Percentiles rank a stretch among this genome's conserved stretches.
phyloP scores from a whole-genome alignment of 139 green algal species.

The Yamagishiella unicocca region DNA sequence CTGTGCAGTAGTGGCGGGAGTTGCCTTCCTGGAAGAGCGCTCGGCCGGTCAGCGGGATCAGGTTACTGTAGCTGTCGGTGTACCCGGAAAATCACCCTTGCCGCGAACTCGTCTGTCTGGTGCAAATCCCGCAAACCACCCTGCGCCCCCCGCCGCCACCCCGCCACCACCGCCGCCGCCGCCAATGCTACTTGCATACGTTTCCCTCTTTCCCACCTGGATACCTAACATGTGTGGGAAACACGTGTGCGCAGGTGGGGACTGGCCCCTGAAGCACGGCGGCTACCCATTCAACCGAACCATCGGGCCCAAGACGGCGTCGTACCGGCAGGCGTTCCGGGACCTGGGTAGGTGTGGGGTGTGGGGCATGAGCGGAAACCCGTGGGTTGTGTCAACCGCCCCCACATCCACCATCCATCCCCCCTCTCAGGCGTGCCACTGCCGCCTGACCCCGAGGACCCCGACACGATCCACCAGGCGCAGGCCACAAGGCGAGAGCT shows the following conservation, averaged over 20 bases:
- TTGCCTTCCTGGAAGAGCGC: too few relatives aligned
- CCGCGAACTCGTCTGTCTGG: too few relatives aligned
- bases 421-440: conserved; percentile 19
- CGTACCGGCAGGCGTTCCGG: conserved; percentile 3
- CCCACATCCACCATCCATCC: background rate
- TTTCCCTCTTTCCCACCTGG: too few relatives aligned
- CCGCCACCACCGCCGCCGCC: too few relatives aligned
- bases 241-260: background rate
- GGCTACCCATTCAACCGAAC: conserved; percentile 11
- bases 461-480: background rate
- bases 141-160: too few relatives aligned
- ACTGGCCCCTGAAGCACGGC: background rate
- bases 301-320: background rate
- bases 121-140: too few relatives aligned
- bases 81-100: too few relatives aligned
- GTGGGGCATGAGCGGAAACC: background rate
- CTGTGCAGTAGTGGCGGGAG: too few relatives aligned
- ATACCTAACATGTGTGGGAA: too few relatives aligned
- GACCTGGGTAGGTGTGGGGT: conserved; percentile 17
- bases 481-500: background rate
- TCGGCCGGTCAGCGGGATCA: too few relatives aligned
- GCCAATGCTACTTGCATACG: too few relatives aligned
- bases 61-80: too few relatives aligned
- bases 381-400: background rate
- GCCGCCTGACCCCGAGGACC: conserved; percentile 14